These are phyloP conservation scores for Trematosphaeria pertusa DNA, from an alignment of 2,329 filamentous ascomycete species.

Conservation along the genomic window DNA sequence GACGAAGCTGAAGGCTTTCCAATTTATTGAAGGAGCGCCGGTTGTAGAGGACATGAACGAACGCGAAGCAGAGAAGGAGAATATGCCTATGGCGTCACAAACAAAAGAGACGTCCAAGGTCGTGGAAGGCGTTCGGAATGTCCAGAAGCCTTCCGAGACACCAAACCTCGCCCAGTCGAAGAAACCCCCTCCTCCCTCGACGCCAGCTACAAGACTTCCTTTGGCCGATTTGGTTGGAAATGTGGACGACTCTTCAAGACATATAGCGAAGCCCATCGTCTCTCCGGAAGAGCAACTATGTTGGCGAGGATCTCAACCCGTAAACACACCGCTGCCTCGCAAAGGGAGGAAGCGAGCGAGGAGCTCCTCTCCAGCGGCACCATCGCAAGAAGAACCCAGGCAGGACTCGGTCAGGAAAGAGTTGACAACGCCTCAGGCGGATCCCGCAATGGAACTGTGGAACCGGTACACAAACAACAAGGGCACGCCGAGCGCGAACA, in stretches of 20 bases:
- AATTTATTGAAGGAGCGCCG: conserved; percentile 54
- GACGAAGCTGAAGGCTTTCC: conserved; percentile 63
- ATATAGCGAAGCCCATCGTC: conserved; percentile 54
- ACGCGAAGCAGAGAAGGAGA: conserved; percentile 54
- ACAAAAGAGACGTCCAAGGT: conserved; percentile 29
- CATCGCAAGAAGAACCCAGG: conserved; percentile 48
- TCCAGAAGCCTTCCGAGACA: conserved; percentile 28
- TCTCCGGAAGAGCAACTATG: conserved; percentile 68
- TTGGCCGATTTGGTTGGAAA: conserved; percentile 68
- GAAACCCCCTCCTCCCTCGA: conserved; percentile 58
- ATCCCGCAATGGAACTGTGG: conserved; percentile 57
- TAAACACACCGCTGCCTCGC: conserved; percentile 50
- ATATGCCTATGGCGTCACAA: conserved; percentile 28
- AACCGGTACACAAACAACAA: conserved; percentile 52
- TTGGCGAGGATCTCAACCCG: conserved; percentile 61
- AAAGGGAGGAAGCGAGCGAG: conserved; percentile 54
- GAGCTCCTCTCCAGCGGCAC: conserved; percentile 54
- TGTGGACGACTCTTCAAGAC: conserved; percentile 62
- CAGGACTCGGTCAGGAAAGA: conserved; percentile 29
- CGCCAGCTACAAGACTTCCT: conserved; percentile 64
- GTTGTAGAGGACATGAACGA: conserved; percentile 22
- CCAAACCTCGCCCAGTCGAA: conserved; percentile 34
- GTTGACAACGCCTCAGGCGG: conserved; percentile 53
- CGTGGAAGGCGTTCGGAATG: conserved; percentile 19
- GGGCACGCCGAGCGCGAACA: conserved; percentile 44